Conservation (phyloP, 2,329 filamentous ascomycete species). For the Didymella pomorum region DNA sequence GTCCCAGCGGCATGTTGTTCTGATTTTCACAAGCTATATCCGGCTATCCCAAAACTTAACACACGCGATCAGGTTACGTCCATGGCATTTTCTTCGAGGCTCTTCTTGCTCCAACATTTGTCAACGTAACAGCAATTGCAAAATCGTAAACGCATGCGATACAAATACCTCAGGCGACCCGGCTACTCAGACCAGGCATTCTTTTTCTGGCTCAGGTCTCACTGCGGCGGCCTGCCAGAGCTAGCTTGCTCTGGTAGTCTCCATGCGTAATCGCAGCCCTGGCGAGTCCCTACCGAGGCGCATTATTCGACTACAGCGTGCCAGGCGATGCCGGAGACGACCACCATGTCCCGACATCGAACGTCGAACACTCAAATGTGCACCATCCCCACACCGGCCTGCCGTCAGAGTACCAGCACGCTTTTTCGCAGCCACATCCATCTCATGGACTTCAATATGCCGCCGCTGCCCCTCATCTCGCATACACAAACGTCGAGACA, state of each 20-base stretch:
- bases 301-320: conserved; percentile 57
- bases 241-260: conserved; percentile 60
- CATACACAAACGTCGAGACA: conserved; percentile 52
- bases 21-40: conserved; percentile 44
- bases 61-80: conserved; percentile 49
- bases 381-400: conserved; percentile 50
- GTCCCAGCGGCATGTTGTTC: conserved; percentile 44
- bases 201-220: conserved; percentile 55
- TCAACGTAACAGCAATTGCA: conserved; percentile 53
- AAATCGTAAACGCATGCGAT: conserved; percentile 54
- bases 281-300: conserved; percentile 58
- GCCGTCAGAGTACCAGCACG: conserved; percentile 47
- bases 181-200: conserved; percentile 47
- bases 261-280: conserved; percentile 60
- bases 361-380: conserved; percentile 53
- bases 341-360: conserved; percentile 51
- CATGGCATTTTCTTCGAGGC: conserved; percentile 37
- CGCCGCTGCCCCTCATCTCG: conserved; percentile 44
- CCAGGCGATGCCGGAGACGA: conserved; percentile 55
- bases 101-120: conserved; percentile 51
- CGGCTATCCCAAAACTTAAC: conserved; percentile 50
- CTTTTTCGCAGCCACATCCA: conserved; percentile 49
- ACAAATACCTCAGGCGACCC: conserved; percentile 47
- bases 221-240: conserved; percentile 58
- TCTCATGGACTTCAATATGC: conserved; percentile 52